A percentile compares a stretch with the other conserved stretches of the same genome.
These are phyloP conservation scores for Cryptosporidium muris DNA, from an alignment of 169 alveolate species.

Conservation along the genomic window DNA sequence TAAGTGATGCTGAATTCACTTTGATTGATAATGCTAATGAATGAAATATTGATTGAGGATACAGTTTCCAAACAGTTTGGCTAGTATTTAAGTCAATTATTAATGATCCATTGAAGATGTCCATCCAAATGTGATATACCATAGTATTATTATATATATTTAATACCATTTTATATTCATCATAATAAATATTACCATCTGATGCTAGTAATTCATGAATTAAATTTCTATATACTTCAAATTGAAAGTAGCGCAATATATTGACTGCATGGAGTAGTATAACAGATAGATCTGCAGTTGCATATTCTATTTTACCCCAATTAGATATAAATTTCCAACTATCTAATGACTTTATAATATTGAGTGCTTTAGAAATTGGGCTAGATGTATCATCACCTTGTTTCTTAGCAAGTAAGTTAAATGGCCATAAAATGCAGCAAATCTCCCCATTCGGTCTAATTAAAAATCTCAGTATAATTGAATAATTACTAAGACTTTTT, in stretches of 20 bases:
- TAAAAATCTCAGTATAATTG: slow-evolving; percentile 50
- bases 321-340: slow-evolving; percentile 52
- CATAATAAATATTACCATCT: slow-evolving; percentile 12
- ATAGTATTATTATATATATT: slow-evolving; percentile 4
- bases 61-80: slow-evolving; percentile 41
- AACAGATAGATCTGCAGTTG: slow-evolving; percentile 29
- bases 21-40: slow-evolving; percentile 20
- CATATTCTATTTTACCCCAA: slow-evolving; percentile 18
- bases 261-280: slow-evolving; percentile 44
- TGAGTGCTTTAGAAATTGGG: slow-evolving; percentile 1
- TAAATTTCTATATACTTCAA: slow-evolving; percentile 26
- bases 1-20: too few relatives aligned
- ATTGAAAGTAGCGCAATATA: slow-evolving; percentile 20
- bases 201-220: neutral
- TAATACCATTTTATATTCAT: neutral
- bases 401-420: slow-evolving; percentile 3
- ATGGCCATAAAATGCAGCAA: slow-evolving; percentile 59
- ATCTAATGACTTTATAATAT: slow-evolving; percentile 6
- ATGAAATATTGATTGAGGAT: slow-evolving; percentile 14
- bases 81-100: slow-evolving; percentile 5
- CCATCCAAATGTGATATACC: slow-evolving; percentile 24
- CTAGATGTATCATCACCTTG: neutral
- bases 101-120: slow-evolving; percentile 49
- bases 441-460: slow-evolving; percentile 65
- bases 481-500: neutral